These are phyloP conservation scores for Glycine latifolia DNA, from an alignment of 306 rosid species.

Conservation along the genomic window DNA sequence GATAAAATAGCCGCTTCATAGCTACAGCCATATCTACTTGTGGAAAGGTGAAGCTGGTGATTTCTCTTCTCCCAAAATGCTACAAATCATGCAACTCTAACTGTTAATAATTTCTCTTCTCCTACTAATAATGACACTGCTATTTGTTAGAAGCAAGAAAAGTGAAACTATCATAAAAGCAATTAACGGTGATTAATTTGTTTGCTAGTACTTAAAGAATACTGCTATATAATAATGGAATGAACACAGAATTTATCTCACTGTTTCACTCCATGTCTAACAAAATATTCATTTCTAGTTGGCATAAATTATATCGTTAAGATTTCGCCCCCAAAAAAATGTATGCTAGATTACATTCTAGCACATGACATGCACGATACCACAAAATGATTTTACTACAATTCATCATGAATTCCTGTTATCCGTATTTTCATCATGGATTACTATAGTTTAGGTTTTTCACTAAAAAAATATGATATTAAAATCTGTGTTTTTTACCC, in stretches of 20 bases:
- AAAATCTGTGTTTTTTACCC: conserved; percentile 33
- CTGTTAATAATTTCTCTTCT: neutral
- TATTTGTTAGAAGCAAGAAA: neutral
- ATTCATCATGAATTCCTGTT: neutral
- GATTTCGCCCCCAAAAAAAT: neutral
- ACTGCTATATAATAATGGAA: neutral
- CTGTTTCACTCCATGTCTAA: too few relatives aligned
- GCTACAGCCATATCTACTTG: conserved; percentile 42
- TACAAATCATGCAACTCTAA: conserved; percentile 1
- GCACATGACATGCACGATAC: conserved; percentile 1
- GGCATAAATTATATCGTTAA: neutral
- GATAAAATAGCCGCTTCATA: conserved; percentile 10
- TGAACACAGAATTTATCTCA: neutral
- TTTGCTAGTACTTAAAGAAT: neutral
- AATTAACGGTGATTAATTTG: neutral
- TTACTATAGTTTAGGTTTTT: neutral
- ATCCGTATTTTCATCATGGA: neutral
- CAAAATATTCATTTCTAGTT: neutral
- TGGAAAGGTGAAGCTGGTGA: conserved; percentile 39
- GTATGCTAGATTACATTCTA: neutral
- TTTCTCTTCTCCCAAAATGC: too few relatives aligned
- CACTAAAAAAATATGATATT: neutral
- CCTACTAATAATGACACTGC: too few relatives aligned
- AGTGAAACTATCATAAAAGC: neutral
- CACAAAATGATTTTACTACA: neutral